Percentiles rank a stretch among this genome's conserved stretches.
phyloP scores from a whole-genome alignment of 2,329 filamentous ascomycete genomes.

The Penicillium sp. region DNA sequence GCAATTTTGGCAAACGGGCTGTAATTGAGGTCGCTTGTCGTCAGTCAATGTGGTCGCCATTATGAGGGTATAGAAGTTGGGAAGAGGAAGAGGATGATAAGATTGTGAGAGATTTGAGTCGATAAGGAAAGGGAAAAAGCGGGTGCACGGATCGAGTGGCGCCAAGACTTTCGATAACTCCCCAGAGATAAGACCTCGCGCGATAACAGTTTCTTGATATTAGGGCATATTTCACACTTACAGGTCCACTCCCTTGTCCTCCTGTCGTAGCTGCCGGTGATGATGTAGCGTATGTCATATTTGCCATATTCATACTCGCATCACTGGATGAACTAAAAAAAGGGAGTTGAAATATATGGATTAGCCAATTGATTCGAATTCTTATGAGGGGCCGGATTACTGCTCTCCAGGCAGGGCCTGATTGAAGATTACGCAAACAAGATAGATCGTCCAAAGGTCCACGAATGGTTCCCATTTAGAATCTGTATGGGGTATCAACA shows the following conservation, averaged over 20 bases:
- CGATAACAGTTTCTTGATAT: slow-evolving; percentile 18
- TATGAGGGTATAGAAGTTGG: slow-evolving; percentile 19
- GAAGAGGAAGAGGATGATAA: slow-evolving; percentile 38
- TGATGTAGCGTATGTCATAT: slow-evolving; percentile 62
- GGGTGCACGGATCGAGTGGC: slow-evolving; percentile 34
- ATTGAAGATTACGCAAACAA: slow-evolving; percentile 1
- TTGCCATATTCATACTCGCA: slow-evolving; percentile 55
- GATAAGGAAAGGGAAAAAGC: slow-evolving; percentile 49
- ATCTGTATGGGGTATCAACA: slow-evolving; percentile 20
- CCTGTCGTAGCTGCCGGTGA: slow-evolving; percentile 65
- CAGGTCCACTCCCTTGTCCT: slow-evolving; percentile 55
- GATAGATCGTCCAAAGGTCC: neutral
- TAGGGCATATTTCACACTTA: slow-evolving; percentile 33
- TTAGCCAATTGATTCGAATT: slow-evolving; percentile 23
- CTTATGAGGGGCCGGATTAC: slow-evolving; percentile 13
- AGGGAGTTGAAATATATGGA: neutral
- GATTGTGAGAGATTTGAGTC: slow-evolving; percentile 46
- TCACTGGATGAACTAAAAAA: slow-evolving; percentile 41
- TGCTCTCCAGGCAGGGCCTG: neutral
- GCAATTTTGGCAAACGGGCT: slow-evolving; percentile 97
- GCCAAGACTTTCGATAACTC: slow-evolving; percentile 36
- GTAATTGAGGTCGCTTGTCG: slow-evolving; percentile 60
- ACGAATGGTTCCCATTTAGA: neutral
- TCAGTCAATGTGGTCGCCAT: slow-evolving; percentile 53
- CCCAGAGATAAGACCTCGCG: slow-evolving; percentile 26